Base-by-base conservation (phyloP, 2,329 filamentous ascomycete genomes). In the Cladosporium sp. region DNA sequence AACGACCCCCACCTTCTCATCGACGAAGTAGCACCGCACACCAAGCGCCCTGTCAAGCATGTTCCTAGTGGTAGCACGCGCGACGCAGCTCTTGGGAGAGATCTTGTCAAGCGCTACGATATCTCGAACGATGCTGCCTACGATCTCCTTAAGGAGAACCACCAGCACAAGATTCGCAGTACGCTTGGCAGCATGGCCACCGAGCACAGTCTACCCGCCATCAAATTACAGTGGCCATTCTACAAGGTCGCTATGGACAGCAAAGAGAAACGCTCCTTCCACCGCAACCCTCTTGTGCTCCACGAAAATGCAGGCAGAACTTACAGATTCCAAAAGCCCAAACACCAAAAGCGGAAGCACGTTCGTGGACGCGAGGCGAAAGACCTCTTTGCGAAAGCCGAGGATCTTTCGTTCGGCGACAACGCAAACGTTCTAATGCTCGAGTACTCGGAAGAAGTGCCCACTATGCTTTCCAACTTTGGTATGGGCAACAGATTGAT, bases 61-160 rank as follows among this genome's bases (percentile, higher is more conserved):
- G 72, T 75, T 32, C 78, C 78, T 58, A 79, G 82, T 60, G 88
- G 88, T 68, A 84, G 86, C 69, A 89, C 86, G 78, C 88, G 85
- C 68, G 88, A 88, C 81, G 87, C 86, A 8, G 89, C 88, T 59
- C 80, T 92, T 49, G 88, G 89, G 3, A 90, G 89, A 63, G 88
- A 91, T 64, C 85, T 97, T 39, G 87, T 87, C 43, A 87, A 90
- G 70, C 89, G 94, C 49, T 99, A 97, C 83, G 98, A 98, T 75
- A 91, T 96, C 66, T 97, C 93, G 32, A 98, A 98, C 69, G 95
- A 99, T 74, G 91, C 95, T 66, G 93, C 93, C 1, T 99, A 99
- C 76, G 93, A 98, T 74, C 88, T 93, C 67, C 86, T 99, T 53
- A 98, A 98, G 79, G 93, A 97, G 78, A 98, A 97, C 74, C 93